Base-by-base conservation (phyloP, 192 early-diverging fungal genomes). In the Backusella sp. region DNA sequence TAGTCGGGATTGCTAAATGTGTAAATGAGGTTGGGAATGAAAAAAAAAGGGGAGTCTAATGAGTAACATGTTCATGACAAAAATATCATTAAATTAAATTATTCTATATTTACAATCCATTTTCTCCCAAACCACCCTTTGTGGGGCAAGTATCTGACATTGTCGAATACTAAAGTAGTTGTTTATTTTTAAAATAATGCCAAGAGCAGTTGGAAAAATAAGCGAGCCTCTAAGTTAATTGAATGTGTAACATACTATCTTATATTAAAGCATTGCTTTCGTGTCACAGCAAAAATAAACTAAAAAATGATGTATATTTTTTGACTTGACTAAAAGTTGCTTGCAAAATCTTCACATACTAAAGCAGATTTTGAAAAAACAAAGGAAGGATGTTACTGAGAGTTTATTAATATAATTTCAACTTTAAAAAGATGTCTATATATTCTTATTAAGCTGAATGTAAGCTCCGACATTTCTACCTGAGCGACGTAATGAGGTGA, bases 1-100 rank as follows among this genome's bases (percentile, higher is more conserved):
- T 75, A 79, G 36, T 74, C 69, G 37, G 78, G 78, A 41, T 79
- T 79, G 14, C 78, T 79, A 79, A 39, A 3, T 39, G 37, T n/a
- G 4, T 17, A 35, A 28, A 36, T 23, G 19, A 49, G 19, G 19
- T 49, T 49, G n/a, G 46, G 1, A 73, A 23, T 17, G 12, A 66
- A 49, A 32, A 32, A 32, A 32, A 1, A 1, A 3, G 32, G 32
- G 32, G 3, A 6, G 30, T 8, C 2, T 12, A 35, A 44, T 76
- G 23, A 36, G 21, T 65, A 32, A 6, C 11, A 56, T 36, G 37
- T 46, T 6, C 4, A 52, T 49, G 7, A 6, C 2, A 32, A 21
- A 14, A 46, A 2, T 6, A 6, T 9, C 46, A 49, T 26, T 26
- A 3, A 35, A 73, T 53, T 7, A 0, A 73, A 73, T 17, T 49